phyloP scores from a whole-genome alignment of 2,329 filamentous ascomycete species.

The Tricladium varicosporioides region DNA sequence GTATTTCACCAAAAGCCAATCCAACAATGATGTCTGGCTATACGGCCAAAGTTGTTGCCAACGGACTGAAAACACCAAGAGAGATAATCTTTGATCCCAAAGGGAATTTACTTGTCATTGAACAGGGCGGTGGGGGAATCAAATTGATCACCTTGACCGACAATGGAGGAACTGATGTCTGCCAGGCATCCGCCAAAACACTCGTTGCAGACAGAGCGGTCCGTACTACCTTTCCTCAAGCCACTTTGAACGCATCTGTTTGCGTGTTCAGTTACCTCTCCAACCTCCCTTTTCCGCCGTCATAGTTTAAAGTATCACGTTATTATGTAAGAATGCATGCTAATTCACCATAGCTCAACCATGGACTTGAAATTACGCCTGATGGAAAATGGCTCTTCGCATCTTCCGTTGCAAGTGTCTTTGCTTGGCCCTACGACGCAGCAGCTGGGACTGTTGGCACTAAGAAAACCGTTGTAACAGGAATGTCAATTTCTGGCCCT shows the following conservation, averaged over 20 bases:
- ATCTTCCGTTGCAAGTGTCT: conserved; percentile 8
- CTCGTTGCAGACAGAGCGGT: conserved; percentile 10
- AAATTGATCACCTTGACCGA: conserved; percentile 11
- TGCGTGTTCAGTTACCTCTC: not conserved
- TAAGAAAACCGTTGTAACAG: conserved; percentile 10
- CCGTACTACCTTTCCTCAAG: not conserved
- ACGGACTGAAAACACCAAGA: conserved; percentile 14
- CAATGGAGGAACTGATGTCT: conserved; percentile 9
- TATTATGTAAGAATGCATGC: not conserved
- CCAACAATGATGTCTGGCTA: not conserved
- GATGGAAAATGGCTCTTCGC: conserved; percentile 18
- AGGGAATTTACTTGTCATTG: conserved; percentile 15
- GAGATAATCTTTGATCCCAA: conserved; percentile 13
- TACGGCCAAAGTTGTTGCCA: conserved; percentile 9
- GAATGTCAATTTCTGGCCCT: conserved; percentile 9
- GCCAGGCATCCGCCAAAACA: conserved; percentile 9
- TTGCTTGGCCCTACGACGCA: conserved; percentile 13
- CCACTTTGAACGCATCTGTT: not conserved
- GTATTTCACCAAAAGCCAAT: no score
- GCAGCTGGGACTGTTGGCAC: conserved; percentile 4
- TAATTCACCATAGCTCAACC: conserved; percentile 13
- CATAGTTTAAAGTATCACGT: not conserved
- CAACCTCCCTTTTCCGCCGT: not conserved
- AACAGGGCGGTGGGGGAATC: conserved; percentile 14
- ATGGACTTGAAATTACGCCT: conserved; percentile 13